A percentile compares a stretch with the other conserved stretches of the same genome.
These are phyloP conservation scores for Bretziella fagacearum DNA, from an alignment of 2,329 filamentous ascomycete species.

Conservation along the genomic window DNA sequence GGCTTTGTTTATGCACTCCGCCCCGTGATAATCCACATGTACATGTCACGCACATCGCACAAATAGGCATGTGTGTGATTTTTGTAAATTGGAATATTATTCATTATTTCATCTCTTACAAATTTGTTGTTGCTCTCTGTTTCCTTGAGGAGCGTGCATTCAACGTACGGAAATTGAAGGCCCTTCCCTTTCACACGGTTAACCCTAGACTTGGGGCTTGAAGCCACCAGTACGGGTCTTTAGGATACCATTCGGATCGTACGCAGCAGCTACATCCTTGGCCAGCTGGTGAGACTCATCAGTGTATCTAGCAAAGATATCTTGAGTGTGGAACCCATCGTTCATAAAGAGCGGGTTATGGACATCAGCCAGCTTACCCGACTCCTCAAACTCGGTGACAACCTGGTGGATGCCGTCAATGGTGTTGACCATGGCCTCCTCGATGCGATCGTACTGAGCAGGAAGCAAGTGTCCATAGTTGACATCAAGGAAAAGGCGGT, in stretches of 20 bases:
- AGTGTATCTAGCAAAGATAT: slow-evolving; percentile 25
- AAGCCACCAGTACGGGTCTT: slow-evolving; percentile 21
- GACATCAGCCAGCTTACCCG: slow-evolving; percentile 3
- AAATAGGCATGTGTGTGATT: too few relatives aligned
- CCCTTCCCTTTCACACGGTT: too few relatives aligned
- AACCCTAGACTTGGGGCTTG: slow-evolving; percentile 16
- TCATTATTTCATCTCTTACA: too few relatives aligned
- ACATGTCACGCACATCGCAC: too few relatives aligned
- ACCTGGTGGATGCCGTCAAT: slow-evolving; percentile 15
- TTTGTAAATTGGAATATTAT: too few relatives aligned
- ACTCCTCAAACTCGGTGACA: slow-evolving; percentile 15
- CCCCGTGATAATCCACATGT: too few relatives aligned
- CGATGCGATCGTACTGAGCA: slow-evolving; percentile 13
- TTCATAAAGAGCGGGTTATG: slow-evolving; percentile 25
- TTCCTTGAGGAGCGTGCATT: too few relatives aligned
- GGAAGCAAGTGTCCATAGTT: slow-evolving; percentile 17
- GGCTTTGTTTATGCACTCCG: background rate
- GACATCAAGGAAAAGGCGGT: slow-evolving; percentile 17
- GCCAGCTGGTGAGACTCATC: slow-evolving; percentile 22
- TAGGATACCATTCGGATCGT: slow-evolving; percentile 23
- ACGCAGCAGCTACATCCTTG: slow-evolving; percentile 19
- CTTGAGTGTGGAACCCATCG: slow-evolving; percentile 26
- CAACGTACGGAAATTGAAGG: too few relatives aligned
- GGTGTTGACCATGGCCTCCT: slow-evolving; percentile 16
- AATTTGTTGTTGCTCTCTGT: too few relatives aligned